Evolutionary conservation across 352 stramenopile genomes (phyloP), one percentile per base, ranked within the genome.

Genomic region (Phytophthora syringae): DNA sequence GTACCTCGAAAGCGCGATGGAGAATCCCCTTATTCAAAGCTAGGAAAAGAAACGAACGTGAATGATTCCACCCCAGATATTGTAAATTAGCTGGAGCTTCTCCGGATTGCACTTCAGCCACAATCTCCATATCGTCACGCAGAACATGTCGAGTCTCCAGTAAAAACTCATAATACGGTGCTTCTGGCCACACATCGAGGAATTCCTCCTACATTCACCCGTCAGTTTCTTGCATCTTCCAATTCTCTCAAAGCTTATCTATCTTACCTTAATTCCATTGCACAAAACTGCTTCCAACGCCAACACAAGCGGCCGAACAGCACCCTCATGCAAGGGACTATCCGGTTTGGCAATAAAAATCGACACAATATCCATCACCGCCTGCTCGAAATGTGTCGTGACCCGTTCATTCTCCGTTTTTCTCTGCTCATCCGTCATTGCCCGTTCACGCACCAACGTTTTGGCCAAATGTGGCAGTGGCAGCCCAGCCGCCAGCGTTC

Each of bases 1-100:
- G 13, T 70, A 84, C 78, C 68, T 94, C 86, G 24, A 94, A 84
- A 1, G 82, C 86, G 25, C 80, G 80, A 32, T 91, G 86, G 9
- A 94, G 75, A 28, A 94, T 80, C 30, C 81, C 80, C 55, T 85
- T 89, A 47, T 90, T 94, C 43, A 94, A 66, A n/a, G 84, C 82
- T 39, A 86, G 43, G 16, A 87, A 72, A 7, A 94, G 57, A 45
- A 93, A 80, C 2, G 77, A 79, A 5, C 86, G 86, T 6, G 86
- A 76, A n/a, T 69, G 73, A 3, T 76, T 89, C 86, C 86, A 94
- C 0, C 86, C 86, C 5, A 94, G 49, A 65, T 74, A 77, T 21
- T 73, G 67, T 3, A 89, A 66, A n/a, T 79, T 81, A 13, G 36
- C 30, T 12, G 73, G 67, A 16, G 69, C 44, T 13, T 64, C 28